Percentiles rank a stretch among this genome's conserved stretches.
These are phyloP conservation scores for Pseudoneurospora amorphoporcata DNA, from an alignment of 495 filamentous ascomycete species.

Conservation along the genomic window DNA sequence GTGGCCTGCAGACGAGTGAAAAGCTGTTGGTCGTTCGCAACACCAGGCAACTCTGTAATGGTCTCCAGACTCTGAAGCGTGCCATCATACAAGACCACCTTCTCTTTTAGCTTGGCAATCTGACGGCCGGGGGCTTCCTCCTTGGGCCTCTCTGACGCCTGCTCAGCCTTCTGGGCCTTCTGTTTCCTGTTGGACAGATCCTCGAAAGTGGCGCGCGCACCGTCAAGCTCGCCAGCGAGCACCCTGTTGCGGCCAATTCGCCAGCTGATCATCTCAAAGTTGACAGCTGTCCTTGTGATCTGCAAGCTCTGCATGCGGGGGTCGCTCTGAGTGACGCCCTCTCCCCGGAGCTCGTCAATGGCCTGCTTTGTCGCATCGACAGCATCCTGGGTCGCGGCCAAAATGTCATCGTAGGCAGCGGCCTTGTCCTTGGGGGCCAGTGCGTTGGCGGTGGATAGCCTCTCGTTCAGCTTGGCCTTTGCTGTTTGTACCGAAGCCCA, in stretches of 20 bases:
- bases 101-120: constrained; percentile 71
- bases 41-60: constrained; percentile 78
- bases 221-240: constrained; percentile 69
- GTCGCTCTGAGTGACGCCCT: constrained; percentile 78
- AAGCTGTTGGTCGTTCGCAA: constrained; percentile 75
- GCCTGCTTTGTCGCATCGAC: constrained; percentile 87
- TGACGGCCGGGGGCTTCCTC: constrained; percentile 56
- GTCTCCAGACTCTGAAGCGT: constrained; percentile 83
- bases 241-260: constrained; percentile 87
- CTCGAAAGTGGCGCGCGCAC: constrained; percentile 47
- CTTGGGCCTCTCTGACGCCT: constrained; percentile 31
- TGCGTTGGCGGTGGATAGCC: constrained; percentile 47
- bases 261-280: constrained; percentile 90
- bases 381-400: constrained; percentile 86
- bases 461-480: constrained; percentile 44
- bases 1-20: constrained; percentile 67
- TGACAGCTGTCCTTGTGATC: constrained; percentile 83
- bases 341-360: constrained; percentile 76
- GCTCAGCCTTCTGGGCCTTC: constrained; percentile 30
- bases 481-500: constrained; percentile 47
- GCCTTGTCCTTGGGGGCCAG: constrained; percentile 50
- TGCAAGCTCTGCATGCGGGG: constrained; percentile 84
- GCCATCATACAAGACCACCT: constrained; percentile 86
- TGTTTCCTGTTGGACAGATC: constrained; percentile 30
- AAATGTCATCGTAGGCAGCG: constrained; percentile 82